Evolutionary conservation across 73 alveolate species (phyloP).

Genomic region (Tetrahymena borealis): DNA sequence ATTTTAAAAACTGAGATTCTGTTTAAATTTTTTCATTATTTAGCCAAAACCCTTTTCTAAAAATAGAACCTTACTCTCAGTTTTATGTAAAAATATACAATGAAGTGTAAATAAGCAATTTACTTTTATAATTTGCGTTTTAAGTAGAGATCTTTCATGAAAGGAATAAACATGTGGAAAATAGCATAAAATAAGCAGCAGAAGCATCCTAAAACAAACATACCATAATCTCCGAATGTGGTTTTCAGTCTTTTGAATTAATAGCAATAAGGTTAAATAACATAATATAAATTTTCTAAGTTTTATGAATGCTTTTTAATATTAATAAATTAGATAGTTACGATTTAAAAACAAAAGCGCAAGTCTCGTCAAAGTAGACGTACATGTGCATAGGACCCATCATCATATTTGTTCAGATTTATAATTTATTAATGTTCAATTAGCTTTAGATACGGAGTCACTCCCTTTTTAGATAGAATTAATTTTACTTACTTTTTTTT

Average conservation of each 20-base stretch:
- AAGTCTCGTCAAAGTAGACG: not conserved
- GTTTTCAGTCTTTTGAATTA: not conserved
- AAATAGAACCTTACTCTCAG: not conserved
- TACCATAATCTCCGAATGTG: not conserved
- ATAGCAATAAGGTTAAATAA: not conserved
- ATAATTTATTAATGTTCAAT: not conserved
- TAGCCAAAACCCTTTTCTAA: not conserved
- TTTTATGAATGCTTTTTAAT: not conserved
- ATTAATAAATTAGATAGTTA: not conserved
- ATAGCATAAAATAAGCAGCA: not conserved
- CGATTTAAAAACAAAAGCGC: not conserved
- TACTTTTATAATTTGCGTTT: not conserved
- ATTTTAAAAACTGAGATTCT: not conserved
- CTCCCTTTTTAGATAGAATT: too few species aligned
- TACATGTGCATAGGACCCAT: constrained; percentile 5
- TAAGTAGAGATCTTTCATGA: not conserved
- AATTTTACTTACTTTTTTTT: too few species aligned
- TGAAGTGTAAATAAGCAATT: not conserved
- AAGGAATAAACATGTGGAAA: not conserved
- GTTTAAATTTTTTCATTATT: too few species aligned
- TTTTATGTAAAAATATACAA: not conserved
- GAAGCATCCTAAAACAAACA: not conserved
- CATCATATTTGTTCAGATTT: not conserved
- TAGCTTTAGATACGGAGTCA: too few species aligned
- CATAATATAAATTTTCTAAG: not conserved